Conservation (phyloP, 2,329 filamentous ascomycete genomes). For the Neodidymelliopsis sp. region DNA sequence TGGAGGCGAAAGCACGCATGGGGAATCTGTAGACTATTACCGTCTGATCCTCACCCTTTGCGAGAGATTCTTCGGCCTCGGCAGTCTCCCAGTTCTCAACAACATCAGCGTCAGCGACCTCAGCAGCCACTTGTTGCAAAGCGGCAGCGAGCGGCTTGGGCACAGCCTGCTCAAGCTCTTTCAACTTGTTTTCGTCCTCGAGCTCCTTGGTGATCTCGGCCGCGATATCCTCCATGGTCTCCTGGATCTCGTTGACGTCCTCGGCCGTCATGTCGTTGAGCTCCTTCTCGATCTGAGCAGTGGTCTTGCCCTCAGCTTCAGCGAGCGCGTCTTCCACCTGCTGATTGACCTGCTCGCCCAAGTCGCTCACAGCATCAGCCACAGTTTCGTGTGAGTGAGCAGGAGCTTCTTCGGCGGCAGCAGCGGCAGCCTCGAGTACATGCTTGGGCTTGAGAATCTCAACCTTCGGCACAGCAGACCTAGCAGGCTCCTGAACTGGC, state of each 20-base stretch:
- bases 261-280: conserved; percentile 45
- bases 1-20: conserved; percentile 94
- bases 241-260: conserved; percentile 63
- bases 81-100: conserved; percentile 94
- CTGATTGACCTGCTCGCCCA: conserved; percentile 67
- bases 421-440: conserved; percentile 44
- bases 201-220: conserved; percentile 56
- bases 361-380: conserved; percentile 70
- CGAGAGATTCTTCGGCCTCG: conserved; percentile 72
- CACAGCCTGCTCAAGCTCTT: conserved; percentile 61
- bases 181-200: conserved; percentile 61
- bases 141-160: conserved; percentile 62
- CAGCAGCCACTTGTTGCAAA: conserved; percentile 66
- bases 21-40: conserved; percentile 94
- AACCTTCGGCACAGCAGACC: conserved; percentile 44
- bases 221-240: conserved; percentile 60
- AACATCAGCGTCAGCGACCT: conserved; percentile 63
- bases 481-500: conserved; percentile 34
- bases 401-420: conserved; percentile 31
- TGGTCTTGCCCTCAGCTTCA: conserved; percentile 47
- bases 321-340: conserved; percentile 72
- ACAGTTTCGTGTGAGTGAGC: conserved; percentile 66
- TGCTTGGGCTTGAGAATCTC: conserved; percentile 56
- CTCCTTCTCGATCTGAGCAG: conserved; percentile 57
- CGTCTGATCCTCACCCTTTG: conserved; percentile 71